Evolutionary conservation across 2,329 filamentous ascomycete genomes (phyloP).

Genomic region (Fusarium zealandicum): DNA sequence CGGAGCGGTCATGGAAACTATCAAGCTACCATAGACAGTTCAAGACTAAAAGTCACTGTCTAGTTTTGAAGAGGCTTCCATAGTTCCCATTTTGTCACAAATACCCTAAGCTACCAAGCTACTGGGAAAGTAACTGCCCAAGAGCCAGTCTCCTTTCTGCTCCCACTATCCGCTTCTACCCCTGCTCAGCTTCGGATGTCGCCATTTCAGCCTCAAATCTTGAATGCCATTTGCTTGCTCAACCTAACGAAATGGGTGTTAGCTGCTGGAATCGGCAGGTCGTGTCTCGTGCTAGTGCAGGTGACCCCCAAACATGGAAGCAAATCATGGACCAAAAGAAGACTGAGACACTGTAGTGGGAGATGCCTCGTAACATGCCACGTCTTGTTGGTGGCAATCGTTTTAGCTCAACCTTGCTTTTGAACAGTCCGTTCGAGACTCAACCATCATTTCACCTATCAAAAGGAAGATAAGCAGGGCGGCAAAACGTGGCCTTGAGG

Average conservation of each 20-base stretch:
- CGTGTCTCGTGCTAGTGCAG: slow-evolving; percentile 3
- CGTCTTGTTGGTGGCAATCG: background rate
- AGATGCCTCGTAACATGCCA: background rate
- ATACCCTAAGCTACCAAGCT: background rate
- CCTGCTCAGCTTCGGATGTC: slow-evolving; percentile 29
- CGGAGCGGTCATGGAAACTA: background rate
- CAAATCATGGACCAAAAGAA: slow-evolving; percentile 1
- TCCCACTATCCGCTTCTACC: background rate
- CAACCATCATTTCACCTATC: no score
- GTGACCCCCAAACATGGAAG: slow-evolving; percentile 2
- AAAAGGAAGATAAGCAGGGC: no score
- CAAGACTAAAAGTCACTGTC: no score
- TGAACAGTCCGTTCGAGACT: no score
- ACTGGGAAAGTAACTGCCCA: background rate
- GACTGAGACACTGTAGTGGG: background rate
- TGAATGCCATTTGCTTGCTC: background rate
- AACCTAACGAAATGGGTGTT: background rate
- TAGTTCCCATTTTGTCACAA: no score
- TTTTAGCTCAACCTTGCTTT: background rate
- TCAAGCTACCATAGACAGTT: no score
- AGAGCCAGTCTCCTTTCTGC: slow-evolving; percentile 14
- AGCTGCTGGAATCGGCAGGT: background rate
- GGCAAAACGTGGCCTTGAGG: no score
- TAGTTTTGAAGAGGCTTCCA: background rate
- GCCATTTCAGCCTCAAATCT: slow-evolving; percentile 29